A percentile compares a stretch with the other conserved stretches of the same genome.
These are phyloP conservation scores for Umbelopsis sp. DNA, from an alignment of 371 early-diverging fungal genomes.

Conservation along the genomic window DNA sequence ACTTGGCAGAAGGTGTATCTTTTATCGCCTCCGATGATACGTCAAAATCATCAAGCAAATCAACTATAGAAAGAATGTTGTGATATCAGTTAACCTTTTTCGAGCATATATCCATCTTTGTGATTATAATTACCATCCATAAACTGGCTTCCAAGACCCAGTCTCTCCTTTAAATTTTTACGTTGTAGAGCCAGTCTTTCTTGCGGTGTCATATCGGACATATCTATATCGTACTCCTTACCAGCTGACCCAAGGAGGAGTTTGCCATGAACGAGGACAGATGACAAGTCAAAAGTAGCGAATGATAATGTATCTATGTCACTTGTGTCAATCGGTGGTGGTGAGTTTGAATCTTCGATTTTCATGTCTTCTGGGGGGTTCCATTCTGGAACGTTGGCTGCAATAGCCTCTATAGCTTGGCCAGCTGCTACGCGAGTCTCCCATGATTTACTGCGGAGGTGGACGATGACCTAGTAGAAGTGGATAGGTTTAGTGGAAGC, in stretches of 20 bases:
- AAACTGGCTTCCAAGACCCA: conserved; percentile 89
- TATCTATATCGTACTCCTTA: conserved; percentile 89
- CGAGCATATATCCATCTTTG: too few species aligned
- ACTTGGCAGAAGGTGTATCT: conserved; percentile 19
- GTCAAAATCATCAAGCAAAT: conserved; percentile 72
- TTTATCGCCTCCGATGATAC: conserved; percentile 37
- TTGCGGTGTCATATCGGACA: conserved; percentile 79
- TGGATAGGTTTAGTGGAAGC: not conserved
- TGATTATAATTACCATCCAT: conserved; percentile 71
- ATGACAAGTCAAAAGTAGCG: conserved; percentile 80
- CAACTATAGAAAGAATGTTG: conserved; percentile 51
- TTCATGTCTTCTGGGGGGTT: conserved; percentile 48
- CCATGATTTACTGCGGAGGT: conserved; percentile 89
- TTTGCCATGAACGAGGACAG: conserved; percentile 80
- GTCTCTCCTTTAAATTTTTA: conserved; percentile 79
- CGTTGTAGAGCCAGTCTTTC: conserved; percentile 85
- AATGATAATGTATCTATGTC: conserved; percentile 68
- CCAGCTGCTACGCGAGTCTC: conserved; percentile 96
- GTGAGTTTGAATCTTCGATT: conserved; percentile 23
- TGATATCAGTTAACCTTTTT: not conserved
- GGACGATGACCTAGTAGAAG: conserved; percentile 72
- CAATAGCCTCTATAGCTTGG: conserved; percentile 90
- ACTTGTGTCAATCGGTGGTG: conserved; percentile 25
- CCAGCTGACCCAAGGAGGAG: conserved; percentile 88
- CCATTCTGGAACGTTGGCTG: conserved; percentile 86